Base-by-base conservation (phyloP, 2,329 filamentous ascomycete genomes). In the Botrytis deweyae region DNA sequence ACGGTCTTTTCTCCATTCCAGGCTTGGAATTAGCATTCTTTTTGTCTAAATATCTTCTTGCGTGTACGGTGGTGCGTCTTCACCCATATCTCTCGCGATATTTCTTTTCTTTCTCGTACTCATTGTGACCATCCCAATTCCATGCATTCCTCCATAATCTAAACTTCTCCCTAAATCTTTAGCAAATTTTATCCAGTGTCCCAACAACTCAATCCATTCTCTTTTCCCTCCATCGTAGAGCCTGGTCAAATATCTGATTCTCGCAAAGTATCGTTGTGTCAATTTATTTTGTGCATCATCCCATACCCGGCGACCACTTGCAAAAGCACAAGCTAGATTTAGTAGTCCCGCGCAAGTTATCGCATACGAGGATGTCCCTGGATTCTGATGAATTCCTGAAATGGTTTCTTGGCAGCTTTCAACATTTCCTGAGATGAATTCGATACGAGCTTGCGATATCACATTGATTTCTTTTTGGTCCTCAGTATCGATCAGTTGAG, bases 151-250 rank as follows among this genome's bases (percentile, higher is more conserved):
- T 68, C 18, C 49, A 58, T 49, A n/a, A 4, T 58, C 66, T 22
- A 16, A 9, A 33, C 29, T 16, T 8, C 33, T 40, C 36, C 42
- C 25, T 22, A 55, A 14, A 29, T 68, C 49, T 40, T 14, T 68
- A 38, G 65, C 36, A 20, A 40, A 55, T 40, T 3, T 40, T 6
- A 52, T 40, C 46, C 65, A 55, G 10, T 33, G 8, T 64, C 62
- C 40, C 29, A 44, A 33, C 44, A 67, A 40, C 33, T 67, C 65
- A n/a, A 68, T 55, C 65, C 49, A 55, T 33, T 22, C 16, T 42
- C 65, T 58, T 58, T 42, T 42, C 16, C 49, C 49, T 68, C 65
- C 36, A 49, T 58, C 65, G n/a, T 40, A 55, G 38, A 67, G 36
- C 25, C 16, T 16, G 12, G 25, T 20, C n/a, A 55, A 14, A 40